Percentiles rank a stretch among this genome's conserved stretches.
phyloP scores from a whole-genome alignment of 352 stramenopile genomes.

The Pythium insidiosum region DNA sequence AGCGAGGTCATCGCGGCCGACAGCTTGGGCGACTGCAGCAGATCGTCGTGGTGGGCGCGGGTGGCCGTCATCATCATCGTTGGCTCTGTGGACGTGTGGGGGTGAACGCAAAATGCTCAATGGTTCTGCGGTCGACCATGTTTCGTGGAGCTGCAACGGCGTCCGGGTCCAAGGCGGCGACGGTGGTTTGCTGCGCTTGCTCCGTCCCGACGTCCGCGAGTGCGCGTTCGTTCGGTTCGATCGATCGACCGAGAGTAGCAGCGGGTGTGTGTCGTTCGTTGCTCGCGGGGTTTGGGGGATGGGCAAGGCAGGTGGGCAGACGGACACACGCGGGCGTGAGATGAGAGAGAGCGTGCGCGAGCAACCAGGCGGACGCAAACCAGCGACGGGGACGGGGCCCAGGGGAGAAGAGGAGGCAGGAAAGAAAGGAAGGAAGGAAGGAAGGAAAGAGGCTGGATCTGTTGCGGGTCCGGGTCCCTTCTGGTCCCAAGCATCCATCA shows the following conservation, averaged over 20 bases:
- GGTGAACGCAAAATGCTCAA: slow-evolving; percentile 9
- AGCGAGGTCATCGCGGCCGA: slow-evolving; percentile 14
- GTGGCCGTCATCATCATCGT: slow-evolving; percentile 18
- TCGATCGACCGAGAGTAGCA: too few species aligned
- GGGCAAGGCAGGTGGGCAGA: too few species aligned
- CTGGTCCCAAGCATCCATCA: slow-evolving; percentile 16
- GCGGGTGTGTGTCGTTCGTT: too few species aligned
- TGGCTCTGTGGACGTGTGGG: neutral
- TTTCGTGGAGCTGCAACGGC: neutral
- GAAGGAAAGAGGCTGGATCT: slow-evolving; percentile 7
- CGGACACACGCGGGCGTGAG: too few species aligned
- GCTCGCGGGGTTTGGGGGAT: too few species aligned
- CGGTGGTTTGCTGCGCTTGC: neutral
- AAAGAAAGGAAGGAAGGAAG: neutral
- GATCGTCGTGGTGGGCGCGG: slow-evolving; percentile 6
- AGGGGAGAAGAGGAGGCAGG: slow-evolving; percentile 9
- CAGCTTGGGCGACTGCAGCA: slow-evolving; percentile 15
- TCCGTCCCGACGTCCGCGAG: too few species aligned
- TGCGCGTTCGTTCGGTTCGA: too few species aligned
- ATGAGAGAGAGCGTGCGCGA: too few species aligned
- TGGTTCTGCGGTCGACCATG: neutral
- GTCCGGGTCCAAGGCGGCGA: neutral
- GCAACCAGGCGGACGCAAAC: too few species aligned
- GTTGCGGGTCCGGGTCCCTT: slow-evolving; percentile 2
- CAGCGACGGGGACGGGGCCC: too few species aligned